Evolutionary conservation across 345 rosid species (phyloP), one percentile per base, ranked within the genome.

Genomic region (Eucalyptus victrix): DNA sequence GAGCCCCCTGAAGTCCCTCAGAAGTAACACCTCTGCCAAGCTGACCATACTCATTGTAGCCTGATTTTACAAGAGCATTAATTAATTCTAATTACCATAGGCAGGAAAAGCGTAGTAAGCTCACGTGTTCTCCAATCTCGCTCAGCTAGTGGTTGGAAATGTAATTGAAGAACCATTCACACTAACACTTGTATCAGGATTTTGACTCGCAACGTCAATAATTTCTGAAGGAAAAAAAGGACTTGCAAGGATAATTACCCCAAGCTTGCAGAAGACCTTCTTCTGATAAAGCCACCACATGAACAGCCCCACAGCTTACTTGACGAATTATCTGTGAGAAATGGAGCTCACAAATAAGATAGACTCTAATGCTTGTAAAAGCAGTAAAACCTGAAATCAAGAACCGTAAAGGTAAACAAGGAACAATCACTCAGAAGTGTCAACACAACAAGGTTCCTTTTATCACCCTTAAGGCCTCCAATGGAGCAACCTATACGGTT

Each of bases 21-120:
- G 95, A 96, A 86, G 99, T 96, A 90, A 97, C 10, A 88, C 99
- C 99, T 93, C 99, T 96, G 90, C 99, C 99, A 90, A 98, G 99
- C 90, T 97, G 99, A 90, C 99, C 99, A 92, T 92, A 93, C 91
- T 97, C 99, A 90, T 98, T 97, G 93, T 97, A 96, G 91, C 99
- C 99, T 97, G 95, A 85, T 92, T 93, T 88, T 87, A 89, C 88
- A 89, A 34, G 87, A 93, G 53, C 85, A 76, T 76, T 76, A 30
- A 76, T 76, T 76, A 76, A 76, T 76, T 76, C 16, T 23, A 37
- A 76, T 76, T 76, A 40, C 85, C 85, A 76, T 11, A 76, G 85
- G 85, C 15, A 21, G 47, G 47, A 76, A 40, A 40, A 40, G 47
- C 3, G 2, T 24, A 40, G 85, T 6, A 76, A 76, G 47, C 16